Evolutionary conservation across 2,329 filamentous ascomycete genomes (phyloP).

Genomic region (Colletotrichum eremochloae): DNA sequence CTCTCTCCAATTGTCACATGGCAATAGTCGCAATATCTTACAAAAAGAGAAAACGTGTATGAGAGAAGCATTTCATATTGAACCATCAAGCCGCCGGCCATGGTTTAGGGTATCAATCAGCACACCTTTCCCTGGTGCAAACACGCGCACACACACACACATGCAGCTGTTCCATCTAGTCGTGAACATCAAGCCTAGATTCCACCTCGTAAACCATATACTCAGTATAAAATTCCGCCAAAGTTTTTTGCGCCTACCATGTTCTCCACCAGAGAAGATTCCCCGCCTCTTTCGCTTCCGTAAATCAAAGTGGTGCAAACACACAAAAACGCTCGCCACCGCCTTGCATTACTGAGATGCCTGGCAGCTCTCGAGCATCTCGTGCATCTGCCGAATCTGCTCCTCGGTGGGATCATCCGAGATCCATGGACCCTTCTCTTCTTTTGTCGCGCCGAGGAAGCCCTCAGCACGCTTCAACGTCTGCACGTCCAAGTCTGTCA

Average conservation of each 20-base stretch:
- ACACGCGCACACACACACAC: slow-evolving; percentile 1
- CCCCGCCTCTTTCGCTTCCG: slow-evolving; percentile 13
- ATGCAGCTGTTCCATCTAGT: slow-evolving; percentile 17
- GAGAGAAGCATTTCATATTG: slow-evolving; percentile 22
- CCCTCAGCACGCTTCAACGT: slow-evolving; percentile 90
- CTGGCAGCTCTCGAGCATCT: slow-evolving; percentile 55
- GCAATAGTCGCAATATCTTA: background rate
- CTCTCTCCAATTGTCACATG: background rate
- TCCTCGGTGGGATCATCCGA: slow-evolving; percentile 77
- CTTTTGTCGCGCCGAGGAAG: slow-evolving; percentile 81
- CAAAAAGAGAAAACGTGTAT: background rate
- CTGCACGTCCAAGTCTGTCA: slow-evolving; percentile 93
- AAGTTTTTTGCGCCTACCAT: slow-evolving; percentile 10
- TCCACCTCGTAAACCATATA: slow-evolving; percentile 26
- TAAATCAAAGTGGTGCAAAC: background rate
- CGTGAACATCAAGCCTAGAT: slow-evolving; percentile 23
- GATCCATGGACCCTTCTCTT: slow-evolving; percentile 90
- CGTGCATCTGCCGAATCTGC: slow-evolving; percentile 72
- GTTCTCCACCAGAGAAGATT: background rate
- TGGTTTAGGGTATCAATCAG: slow-evolving; percentile 40
- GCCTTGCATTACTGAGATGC: slow-evolving; percentile 41
- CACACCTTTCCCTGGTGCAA: slow-evolving; percentile 23
- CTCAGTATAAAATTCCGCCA: background rate
- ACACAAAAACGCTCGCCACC: background rate
- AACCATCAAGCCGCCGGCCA: slow-evolving; percentile 22